These are phyloP conservation scores for Salvia rosmarinus DNA, from an alignment of 257 asterid genomes.

Conservation along the genomic window DNA sequence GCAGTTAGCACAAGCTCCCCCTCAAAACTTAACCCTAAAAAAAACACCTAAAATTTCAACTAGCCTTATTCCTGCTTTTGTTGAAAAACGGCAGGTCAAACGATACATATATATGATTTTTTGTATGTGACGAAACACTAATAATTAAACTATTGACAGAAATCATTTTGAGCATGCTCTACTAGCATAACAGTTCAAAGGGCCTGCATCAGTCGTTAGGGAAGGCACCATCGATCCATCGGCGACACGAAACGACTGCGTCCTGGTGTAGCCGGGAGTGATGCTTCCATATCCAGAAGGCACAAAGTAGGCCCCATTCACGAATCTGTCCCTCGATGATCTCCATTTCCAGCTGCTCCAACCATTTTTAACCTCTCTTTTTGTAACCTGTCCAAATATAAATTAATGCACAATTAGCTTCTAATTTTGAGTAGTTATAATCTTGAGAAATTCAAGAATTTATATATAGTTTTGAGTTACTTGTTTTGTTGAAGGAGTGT, in stretches of 20 bases:
- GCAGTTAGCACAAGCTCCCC: slow-evolving; percentile 2
- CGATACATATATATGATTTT: background rate
- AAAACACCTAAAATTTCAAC: background rate
- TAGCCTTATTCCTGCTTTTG: slow-evolving; percentile 1
- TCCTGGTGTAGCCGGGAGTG: slow-evolving; percentile 51
- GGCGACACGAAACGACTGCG: slow-evolving; percentile 63
- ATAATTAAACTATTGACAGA: background rate
- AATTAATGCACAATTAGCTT: background rate
- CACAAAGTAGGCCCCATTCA: slow-evolving; percentile 77
- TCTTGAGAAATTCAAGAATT: too few relatives aligned
- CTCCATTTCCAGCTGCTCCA: slow-evolving; percentile 89
- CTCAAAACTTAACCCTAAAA: background rate
- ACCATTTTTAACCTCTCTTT: slow-evolving; percentile 58
- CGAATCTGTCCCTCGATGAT: slow-evolving; percentile 62
- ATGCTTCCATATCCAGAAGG: slow-evolving; percentile 73
- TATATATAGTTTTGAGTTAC: too few relatives aligned
- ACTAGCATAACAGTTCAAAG: slow-evolving; percentile 47
- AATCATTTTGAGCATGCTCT: slow-evolving; percentile 45
- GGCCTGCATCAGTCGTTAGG: slow-evolving; percentile 69
- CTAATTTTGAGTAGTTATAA: background rate
- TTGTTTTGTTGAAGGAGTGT: slow-evolving; percentile 44
- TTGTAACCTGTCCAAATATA: slow-evolving; percentile 54
- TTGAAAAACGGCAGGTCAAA: background rate
- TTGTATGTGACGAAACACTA: background rate
- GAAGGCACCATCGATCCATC: slow-evolving; percentile 72